These are phyloP conservation scores for Wallemia ichthyophaga DNA, from an alignment of 1,284 basidiomycete genomes.

Conservation along the genomic window DNA sequence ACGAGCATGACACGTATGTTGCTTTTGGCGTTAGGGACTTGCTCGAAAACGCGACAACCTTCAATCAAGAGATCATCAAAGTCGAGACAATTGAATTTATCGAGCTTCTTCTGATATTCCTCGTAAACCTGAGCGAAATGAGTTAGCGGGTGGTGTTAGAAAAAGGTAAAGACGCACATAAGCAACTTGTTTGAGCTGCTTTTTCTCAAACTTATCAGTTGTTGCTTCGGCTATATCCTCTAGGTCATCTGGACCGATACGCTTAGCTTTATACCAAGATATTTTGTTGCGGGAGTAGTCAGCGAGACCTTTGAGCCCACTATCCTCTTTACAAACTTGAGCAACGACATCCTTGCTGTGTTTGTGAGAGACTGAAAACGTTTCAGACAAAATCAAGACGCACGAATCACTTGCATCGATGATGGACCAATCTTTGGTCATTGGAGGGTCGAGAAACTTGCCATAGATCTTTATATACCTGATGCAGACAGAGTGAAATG, in stretches of 20 bases:
- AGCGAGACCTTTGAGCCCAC: constrained; percentile 8
- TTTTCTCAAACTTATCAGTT: background rate
- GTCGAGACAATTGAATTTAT: constrained; percentile 29
- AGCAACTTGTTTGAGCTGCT: background rate
- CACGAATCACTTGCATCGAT: constrained; percentile 57
- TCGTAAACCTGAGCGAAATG: constrained; percentile 27
- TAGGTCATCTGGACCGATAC: constrained; percentile 4
- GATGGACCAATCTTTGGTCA: constrained; percentile 49
- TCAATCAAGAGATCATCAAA: constrained; percentile 65
- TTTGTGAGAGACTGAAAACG: constrained; percentile 2
- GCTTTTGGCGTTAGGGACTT: constrained; percentile 24
- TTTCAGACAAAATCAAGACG: constrained; percentile 6
- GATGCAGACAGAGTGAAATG: constrained; percentile 56
- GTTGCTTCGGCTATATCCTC: background rate
- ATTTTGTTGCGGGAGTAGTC: constrained; percentile 10
- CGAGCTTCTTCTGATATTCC: constrained; percentile 29
- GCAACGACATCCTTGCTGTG: constrained; percentile 2
- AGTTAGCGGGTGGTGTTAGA: constrained; percentile 11
- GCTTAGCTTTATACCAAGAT: constrained; percentile 12
- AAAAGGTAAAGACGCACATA: background rate
- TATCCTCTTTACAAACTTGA: constrained; percentile 4
- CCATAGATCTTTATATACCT: constrained; percentile 35
- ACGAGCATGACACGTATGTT: constrained; percentile 54
- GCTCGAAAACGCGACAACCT: constrained; percentile 37
- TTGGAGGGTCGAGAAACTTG: constrained; percentile 20